Base-by-base conservation (phyloP, 331 rosid genomes). In the Spiraea crenata region DNA sequence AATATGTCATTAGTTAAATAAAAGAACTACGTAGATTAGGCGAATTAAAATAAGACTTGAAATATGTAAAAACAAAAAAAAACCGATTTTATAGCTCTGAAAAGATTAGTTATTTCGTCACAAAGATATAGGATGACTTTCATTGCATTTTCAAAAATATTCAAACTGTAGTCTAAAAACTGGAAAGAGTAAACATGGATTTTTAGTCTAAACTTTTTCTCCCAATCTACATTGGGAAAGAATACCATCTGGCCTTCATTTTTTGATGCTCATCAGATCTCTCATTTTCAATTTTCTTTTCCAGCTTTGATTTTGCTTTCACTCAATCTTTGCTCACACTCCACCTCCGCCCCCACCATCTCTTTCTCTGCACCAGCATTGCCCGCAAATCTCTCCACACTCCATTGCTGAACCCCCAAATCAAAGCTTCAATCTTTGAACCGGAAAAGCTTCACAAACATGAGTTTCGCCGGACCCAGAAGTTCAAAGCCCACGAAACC, bases 401-500 rank as follows among this genome's bases (percentile, higher is more conserved):
- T 25, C 46, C 60, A 54, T 13, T 41, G 41, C 11, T 15, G 14
- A 65, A 65, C 4, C 14, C 15, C 31, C 31, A 25, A 25, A 25
- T 46, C 40, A 14, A 47, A 11, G 67, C 73, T 75, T 42, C n/a
- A 65, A 5, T 46, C 39, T 31, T 38, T 37, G 46, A 56, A 45
- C 49, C 15, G 57, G 79, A 34, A 52, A 44, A 10, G 14, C 50
- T 62, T 40, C 7, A 6, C 35, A 52, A 59, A 31, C 45, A 87
- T 85, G 86, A 76, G 76, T 65, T 84, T 87, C 12, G 82, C 82
- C 45, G 63, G 78, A 46, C 81, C 86, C 79, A 81, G 82, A 62
- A 54, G 66, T 13, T 69, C 85, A 35, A 93, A 74, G 76, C 83
- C 88, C 65, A 52, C 85, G 12, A 88, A 93, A 73, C 83, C 86